Evolutionary conservation across 768 basidiomycete species (phyloP).

Genomic region (Psilocybe subaeruginosa): DNA sequence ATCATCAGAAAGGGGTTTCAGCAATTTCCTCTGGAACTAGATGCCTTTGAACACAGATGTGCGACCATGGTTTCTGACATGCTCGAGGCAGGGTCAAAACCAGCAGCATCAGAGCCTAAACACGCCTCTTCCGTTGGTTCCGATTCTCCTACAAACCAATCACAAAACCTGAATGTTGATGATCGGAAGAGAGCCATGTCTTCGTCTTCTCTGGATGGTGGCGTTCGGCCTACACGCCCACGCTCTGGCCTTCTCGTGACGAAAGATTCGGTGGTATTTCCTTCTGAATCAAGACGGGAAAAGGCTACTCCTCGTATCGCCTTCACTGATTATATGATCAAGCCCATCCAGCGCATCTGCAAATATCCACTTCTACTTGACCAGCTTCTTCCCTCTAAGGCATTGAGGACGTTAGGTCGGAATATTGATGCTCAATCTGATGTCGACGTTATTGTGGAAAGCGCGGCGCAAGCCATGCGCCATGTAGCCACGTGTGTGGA

Average conservation of each 20-base stretch:
- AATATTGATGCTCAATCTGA: constrained; percentile 29
- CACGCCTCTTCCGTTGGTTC: constrained; percentile 22
- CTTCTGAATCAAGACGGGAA: constrained; percentile 27
- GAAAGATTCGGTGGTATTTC: constrained; percentile 32
- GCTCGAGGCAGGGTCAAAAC: constrained; percentile 25
- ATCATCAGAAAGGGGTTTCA: constrained; percentile 68
- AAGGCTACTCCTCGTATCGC: constrained; percentile 47
- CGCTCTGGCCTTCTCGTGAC: constrained; percentile 33
- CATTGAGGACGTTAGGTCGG: constrained; percentile 26
- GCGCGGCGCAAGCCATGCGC: constrained; percentile 73
- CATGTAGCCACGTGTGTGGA: constrained; percentile 78
- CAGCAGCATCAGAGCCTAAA: constrained; percentile 24
- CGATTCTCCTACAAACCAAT: constrained; percentile 17
- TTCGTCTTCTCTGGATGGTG: constrained; percentile 52
- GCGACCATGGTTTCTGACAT: constrained; percentile 51
- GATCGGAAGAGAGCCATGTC: constrained; percentile 50
- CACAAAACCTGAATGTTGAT: constrained; percentile 16
- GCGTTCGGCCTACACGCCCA: constrained; percentile 39
- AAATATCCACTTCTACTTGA: constrained; percentile 91
- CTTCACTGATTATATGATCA: constrained; percentile 91
- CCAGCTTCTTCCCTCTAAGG: constrained; percentile 53
- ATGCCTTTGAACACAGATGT: constrained; percentile 81
- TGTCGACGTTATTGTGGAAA: constrained; percentile 47
- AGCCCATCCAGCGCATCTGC: constrained; percentile 96
- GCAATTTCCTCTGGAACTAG: constrained; percentile 76